Evolutionary conservation across 2,329 filamentous ascomycete genomes (phyloP), one percentile per base, ranked within the genome.

Genomic region (Botrytis cinerea): DNA sequence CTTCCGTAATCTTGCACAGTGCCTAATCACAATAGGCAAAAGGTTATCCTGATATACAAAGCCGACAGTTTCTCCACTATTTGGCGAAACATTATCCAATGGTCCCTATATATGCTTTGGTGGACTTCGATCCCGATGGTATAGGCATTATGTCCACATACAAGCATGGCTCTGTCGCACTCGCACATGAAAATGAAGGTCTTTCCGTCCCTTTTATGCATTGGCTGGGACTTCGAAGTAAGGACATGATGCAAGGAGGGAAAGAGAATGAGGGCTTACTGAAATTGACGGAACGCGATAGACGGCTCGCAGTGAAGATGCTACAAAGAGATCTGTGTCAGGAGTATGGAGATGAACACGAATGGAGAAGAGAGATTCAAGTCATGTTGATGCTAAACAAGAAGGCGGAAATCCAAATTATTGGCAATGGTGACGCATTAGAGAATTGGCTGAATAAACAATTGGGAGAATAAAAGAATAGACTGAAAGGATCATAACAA

Each of bases 81-180:
- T 72, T 94, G 1, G 85, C 87, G 54, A 80, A 77, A 0, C 81
- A 80, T 14, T 83, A 83, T 32, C 87, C 87, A 0, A 79, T 81
- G 0, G 81, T 92, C 35, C 87, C 88, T 2, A 87, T 93, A 10
- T 86, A 89, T 70, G 88, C 86, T 0, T 83, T 96, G 0, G 87
- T 93, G 2, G 93, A 97, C 78, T 93, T 88, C 74, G 93, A 96
- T 77, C 92, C 93, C 0, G 89, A 95, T 75, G 93, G 93, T 0
- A 82, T 95, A 43, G 87, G 87, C 4, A 96, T 97, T 59, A 84
- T 93, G 76, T 87, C 87, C 7, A 93, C 90, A 25, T 96, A 95
- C 83, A 91, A 90, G 75, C 84, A 90, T 75, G 92, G 92, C 10
- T 93, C 92, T n/a, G 84, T 83, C 22, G 84, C 85, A 12, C 83